Conservation (phyloP, 768 basidiomycete species). For the Steccherinum ochraceum region DNA sequence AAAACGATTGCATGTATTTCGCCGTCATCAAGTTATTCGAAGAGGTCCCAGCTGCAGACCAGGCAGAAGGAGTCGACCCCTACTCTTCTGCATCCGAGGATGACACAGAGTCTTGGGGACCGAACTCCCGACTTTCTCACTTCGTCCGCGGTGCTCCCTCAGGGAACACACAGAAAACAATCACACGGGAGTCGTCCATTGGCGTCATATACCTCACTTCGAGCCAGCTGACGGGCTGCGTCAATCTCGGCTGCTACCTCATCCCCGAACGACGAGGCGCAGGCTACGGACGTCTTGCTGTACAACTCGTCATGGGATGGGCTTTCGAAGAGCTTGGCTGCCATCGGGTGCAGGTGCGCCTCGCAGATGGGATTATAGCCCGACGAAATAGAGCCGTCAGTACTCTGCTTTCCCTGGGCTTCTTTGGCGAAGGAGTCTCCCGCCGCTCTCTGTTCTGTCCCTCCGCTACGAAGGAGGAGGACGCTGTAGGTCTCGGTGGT, state of each 20-base stretch:
- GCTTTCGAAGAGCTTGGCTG: slow-evolving; percentile 40
- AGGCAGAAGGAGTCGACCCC: too few species aligned
- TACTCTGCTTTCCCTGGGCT: slow-evolving; percentile 48
- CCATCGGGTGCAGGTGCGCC: slow-evolving; percentile 47
- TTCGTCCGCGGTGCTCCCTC: neutral
- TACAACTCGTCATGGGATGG: slow-evolving; percentile 36
- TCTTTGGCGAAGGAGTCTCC: slow-evolving; percentile 57
- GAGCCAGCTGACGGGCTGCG: slow-evolving; percentile 31
- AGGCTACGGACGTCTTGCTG: slow-evolving; percentile 41
- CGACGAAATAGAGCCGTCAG: slow-evolving; percentile 36
- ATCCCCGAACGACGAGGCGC: slow-evolving; percentile 27
- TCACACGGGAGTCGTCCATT: neutral
- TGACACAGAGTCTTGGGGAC: neutral
- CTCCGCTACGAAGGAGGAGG: neutral
- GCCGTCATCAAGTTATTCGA: slow-evolving; percentile 3
- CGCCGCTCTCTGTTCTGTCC: slow-evolving; percentile 38
- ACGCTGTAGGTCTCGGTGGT: slow-evolving; percentile 24
- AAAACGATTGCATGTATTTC: slow-evolving; percentile 8
- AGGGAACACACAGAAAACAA: neutral
- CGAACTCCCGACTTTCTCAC: neutral
- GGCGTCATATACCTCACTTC: slow-evolving; percentile 17
- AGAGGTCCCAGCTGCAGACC: neutral
- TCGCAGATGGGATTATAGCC: slow-evolving; percentile 35
- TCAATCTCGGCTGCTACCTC: slow-evolving; percentile 52
- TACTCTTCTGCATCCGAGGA: neutral